Conservation (phyloP, 164 flowering plant species). For the Amborella trichopoda region DNA sequence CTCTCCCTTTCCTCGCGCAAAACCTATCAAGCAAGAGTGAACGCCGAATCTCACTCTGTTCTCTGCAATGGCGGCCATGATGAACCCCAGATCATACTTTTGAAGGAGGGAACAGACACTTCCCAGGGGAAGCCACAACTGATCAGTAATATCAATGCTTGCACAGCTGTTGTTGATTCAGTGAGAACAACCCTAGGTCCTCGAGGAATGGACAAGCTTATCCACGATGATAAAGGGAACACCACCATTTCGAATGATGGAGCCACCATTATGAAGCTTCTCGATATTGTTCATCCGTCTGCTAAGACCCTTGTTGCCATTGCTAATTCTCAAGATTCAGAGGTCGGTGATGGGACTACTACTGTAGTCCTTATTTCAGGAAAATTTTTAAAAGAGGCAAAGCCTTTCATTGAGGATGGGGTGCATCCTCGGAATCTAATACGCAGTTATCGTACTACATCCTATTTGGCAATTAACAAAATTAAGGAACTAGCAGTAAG, state of each 20-base stretch:
- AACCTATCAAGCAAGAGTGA: no score
- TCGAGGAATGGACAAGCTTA: conserved; percentile 95
- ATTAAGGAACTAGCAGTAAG: conserved; percentile 76
- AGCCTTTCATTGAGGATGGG: conserved; percentile 94
- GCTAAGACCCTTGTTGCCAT: conserved; percentile 96
- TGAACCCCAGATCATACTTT: conserved; percentile 91
- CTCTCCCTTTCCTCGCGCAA: no score
- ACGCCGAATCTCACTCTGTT: no score
- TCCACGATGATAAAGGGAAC: conserved; percentile 88
- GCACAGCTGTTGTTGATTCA: conserved; percentile 68
- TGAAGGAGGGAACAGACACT: conserved; percentile 97
- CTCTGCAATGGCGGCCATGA: no score
- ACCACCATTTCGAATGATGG: conserved; percentile 98
- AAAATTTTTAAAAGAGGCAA: conserved; percentile 91
- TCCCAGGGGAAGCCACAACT: conserved; percentile 96
- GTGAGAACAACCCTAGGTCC: conserved; percentile 95
- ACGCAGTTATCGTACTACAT: conserved; percentile 71
- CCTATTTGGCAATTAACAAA: conserved; percentile 70
- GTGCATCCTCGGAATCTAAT: conserved; percentile 91
- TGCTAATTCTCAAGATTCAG: conserved; percentile 98
- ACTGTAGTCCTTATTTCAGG: conserved; percentile 93
- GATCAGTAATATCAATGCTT: conserved; percentile 92
- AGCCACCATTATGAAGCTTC: conserved; percentile 99
- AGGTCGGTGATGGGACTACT: conserved; percentile 99
- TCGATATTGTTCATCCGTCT: conserved; percentile 91